A percentile compares a stretch with the other conserved stretches of the same genome.
Conservation (phyloP, 2,329 filamentous ascomycete genomes). For the Colletotrichum cuscutae region DNA sequence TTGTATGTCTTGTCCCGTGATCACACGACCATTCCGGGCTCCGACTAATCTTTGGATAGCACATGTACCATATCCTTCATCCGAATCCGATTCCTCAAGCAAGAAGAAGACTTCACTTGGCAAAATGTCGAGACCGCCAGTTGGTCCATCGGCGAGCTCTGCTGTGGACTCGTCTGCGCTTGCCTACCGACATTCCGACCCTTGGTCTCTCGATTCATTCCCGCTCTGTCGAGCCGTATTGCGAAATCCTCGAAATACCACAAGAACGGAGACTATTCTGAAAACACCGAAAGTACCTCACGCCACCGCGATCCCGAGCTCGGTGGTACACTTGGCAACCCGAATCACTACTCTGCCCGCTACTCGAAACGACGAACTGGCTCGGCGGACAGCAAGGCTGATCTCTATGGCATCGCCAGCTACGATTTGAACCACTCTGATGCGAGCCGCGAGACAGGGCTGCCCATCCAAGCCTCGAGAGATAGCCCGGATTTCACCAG, state of each 20-base stretch:
- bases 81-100: conserved; percentile 38
- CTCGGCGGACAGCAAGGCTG: conserved; percentile 14
- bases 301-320: conserved; percentile 21
- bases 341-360: neutral
- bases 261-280: neutral
- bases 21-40: neutral
- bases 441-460: neutral
- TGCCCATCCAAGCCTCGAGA: neutral
- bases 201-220: conserved; percentile 30
- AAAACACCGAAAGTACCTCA: neutral
- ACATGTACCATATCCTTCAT: conserved; percentile 40
- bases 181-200: conserved; percentile 41
- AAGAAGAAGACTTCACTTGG: conserved; percentile 37
- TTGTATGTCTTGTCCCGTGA: conserved; percentile 24
- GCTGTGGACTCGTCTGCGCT: conserved; percentile 38
- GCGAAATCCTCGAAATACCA: conserved; percentile 12
- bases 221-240: conserved; percentile 1
- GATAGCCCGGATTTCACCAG: neutral
- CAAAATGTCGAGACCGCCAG: conserved; percentile 38
- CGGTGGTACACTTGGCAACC: neutral
- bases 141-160: conserved; percentile 40
- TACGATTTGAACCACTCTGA: conserved; percentile 3
- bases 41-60: neutral
- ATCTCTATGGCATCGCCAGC: conserved; percentile 15
- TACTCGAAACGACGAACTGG: neutral